Conservation (phyloP, 2,329 filamentous ascomycete species). For the Didymella segeticola region DNA sequence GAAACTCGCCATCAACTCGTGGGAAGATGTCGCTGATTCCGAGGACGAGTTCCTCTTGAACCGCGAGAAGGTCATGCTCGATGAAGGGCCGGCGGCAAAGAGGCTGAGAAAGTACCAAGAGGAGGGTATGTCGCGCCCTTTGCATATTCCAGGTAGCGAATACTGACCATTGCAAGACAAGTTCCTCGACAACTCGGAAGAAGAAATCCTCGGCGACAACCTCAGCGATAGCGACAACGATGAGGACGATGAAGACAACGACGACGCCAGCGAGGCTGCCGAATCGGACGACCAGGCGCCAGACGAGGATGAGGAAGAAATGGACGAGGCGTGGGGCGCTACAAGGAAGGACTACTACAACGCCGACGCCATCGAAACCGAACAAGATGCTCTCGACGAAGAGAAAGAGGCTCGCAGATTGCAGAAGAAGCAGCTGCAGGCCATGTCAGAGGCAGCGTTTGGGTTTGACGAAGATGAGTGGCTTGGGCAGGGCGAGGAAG, state of each 20-base stretch:
- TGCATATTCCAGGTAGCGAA: neutral
- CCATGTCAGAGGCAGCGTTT: conserved; percentile 91
- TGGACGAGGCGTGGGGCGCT: conserved; percentile 80
- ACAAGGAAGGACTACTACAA: conserved; percentile 93
- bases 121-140: conserved; percentile 58
- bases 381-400: conserved; percentile 83
- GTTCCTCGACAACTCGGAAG: conserved; percentile 65
- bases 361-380: conserved; percentile 76
- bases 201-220: conserved; percentile 66
- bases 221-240: conserved; percentile 57
- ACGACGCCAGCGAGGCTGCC: conserved; percentile 42
- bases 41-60: conserved; percentile 93
- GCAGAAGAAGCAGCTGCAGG: conserved; percentile 87
- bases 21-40: conserved; percentile 87
- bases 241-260: conserved; percentile 47
- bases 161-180: conserved; percentile 54
- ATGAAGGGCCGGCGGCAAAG: conserved; percentile 81
- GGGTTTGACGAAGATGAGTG: conserved; percentile 91
- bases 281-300: conserved; percentile 46
- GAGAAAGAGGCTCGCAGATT: conserved; percentile 87
- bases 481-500: conserved; percentile 62
- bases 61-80: conserved; percentile 83
- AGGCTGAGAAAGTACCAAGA: conserved; percentile 73
- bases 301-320: conserved; percentile 63
- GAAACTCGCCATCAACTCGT: conserved; percentile 66